Base-by-base conservation (phyloP, 495 filamentous ascomycete genomes). In the Penicillium taxi region DNA sequence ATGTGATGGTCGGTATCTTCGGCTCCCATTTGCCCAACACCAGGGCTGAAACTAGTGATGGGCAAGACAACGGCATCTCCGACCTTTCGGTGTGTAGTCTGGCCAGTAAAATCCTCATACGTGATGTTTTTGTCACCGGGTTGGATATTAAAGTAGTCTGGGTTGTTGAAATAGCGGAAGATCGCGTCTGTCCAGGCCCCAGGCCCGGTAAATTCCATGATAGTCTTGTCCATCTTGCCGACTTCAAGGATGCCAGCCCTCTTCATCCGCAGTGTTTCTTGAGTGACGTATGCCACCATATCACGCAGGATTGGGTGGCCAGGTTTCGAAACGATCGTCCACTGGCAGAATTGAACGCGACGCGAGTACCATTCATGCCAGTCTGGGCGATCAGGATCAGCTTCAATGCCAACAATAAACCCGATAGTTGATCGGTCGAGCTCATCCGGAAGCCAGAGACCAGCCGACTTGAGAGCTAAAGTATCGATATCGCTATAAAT, bases 401-500 rank as follows among this genome's bases (percentile, higher is more conserved):
- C 91, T 59, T 98, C 91, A 41, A 98, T 96, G 27, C 91, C 91
- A 47, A 96, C 72, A 15, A 96, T 80, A 22, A 96, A 65, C 2
- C 91, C 93, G 39, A 95, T 72, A 3, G 77, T 74, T 31, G 76
- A 74, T 34, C 78, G 73, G 25, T 90, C 84, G 12, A 96, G 79
- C 18, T 75, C 70, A 13, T 75, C 63, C 2, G 91, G 88, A 27
- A 98, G 68, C 91, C 91, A 98, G 29, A 91, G 83, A 14, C 78
- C 68, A 2, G 87, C 88, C 28, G 84, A 81, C 52, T 80, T 76
- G 38, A 98, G 58, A 2, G 90, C 90, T 20, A 73, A 69, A 1
- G 91, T 98, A 59, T 98, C 91, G 50, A 98, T 98, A 59, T 98
- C 91, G 11, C 84, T 85, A 67, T 98, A 98, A 43, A 98, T 85